phyloP scores from a whole-genome alignment of 2,329 filamentous ascomycete genomes.

The Fusarium udum region DNA sequence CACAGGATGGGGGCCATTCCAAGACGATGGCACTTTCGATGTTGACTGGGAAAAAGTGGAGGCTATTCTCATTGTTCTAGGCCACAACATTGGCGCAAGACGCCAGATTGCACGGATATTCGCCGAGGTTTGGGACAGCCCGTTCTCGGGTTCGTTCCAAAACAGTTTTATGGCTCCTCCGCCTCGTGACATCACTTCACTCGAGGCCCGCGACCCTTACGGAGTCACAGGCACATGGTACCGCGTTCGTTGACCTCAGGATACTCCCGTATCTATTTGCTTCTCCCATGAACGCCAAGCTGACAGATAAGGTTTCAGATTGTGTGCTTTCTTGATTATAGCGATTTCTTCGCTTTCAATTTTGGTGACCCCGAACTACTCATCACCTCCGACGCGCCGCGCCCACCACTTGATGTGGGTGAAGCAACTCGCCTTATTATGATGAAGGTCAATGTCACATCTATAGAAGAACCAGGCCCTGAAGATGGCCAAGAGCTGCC shows the following conservation, averaged over 20 bases:
- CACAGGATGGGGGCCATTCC: conserved; percentile 77
- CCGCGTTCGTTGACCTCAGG: conserved; percentile 57
- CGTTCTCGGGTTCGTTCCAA: conserved; percentile 66
- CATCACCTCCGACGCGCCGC: conserved; percentile 54
- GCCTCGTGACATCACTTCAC: conserved; percentile 49
- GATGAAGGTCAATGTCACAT: conserved; percentile 71
- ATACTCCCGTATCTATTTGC: neutral
- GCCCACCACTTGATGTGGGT: conserved; percentile 64
- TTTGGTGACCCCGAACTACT: conserved; percentile 61
- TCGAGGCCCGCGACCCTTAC: conserved; percentile 73
- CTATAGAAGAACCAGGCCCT: conserved; percentile 66
- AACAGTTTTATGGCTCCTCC: conserved; percentile 57
- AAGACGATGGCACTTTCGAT: conserved; percentile 65
- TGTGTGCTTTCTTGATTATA: conserved; percentile 70
- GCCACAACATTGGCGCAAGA: conserved; percentile 67
- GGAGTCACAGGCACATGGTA: conserved; percentile 77
- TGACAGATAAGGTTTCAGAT: conserved; percentile 46
- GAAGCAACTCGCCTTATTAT: conserved; percentile 77
- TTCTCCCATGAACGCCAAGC: neutral
- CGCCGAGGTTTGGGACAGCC: conserved; percentile 61
- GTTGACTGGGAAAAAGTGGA: conserved; percentile 87
- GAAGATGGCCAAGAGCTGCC: conserved; percentile 68
- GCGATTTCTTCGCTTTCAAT: conserved; percentile 77
- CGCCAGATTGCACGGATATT: conserved; percentile 58
- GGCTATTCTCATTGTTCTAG: conserved; percentile 75